These are phyloP conservation scores for Phytopythium boreale DNA, from an alignment of 352 stramenopile species.

Conservation along the genomic window DNA sequence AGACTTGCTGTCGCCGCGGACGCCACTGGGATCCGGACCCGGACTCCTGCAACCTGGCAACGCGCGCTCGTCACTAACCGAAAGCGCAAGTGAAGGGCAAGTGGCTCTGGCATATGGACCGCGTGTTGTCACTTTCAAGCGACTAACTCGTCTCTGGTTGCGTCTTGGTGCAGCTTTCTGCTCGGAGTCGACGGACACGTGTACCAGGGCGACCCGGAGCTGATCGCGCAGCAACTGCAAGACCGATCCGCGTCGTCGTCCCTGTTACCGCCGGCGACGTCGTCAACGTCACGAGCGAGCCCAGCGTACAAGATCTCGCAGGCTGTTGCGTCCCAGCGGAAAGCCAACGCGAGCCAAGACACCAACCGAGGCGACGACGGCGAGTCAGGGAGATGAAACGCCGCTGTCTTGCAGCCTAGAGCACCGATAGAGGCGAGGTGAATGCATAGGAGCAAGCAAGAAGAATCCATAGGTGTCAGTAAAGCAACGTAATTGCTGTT, in stretches of 20 bases:
- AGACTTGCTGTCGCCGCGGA: constrained; percentile 1
- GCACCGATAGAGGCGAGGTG: background rate
- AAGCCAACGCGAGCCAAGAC: background rate
- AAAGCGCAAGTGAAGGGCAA: constrained; percentile 71
- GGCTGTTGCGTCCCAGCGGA: constrained; percentile 18
- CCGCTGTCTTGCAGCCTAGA: background rate
- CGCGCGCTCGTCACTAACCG: constrained; percentile 17
- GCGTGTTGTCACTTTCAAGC: background rate
- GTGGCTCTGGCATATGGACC: background rate
- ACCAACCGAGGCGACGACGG: background rate
- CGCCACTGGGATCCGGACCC: background rate
- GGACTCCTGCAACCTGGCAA: background rate
- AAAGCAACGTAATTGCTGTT: background rate
- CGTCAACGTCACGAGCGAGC: constrained; percentile 25
- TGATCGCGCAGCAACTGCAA: constrained; percentile 45
- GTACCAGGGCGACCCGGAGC: constrained; percentile 71
- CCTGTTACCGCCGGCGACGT: constrained; percentile 1
- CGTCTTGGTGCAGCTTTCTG: constrained; percentile 49
- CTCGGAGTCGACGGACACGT: constrained; percentile 80
- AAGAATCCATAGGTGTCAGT: constrained; percentile 3
- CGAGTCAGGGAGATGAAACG: background rate
- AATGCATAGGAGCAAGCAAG: background rate
- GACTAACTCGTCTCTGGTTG: constrained; percentile 7
- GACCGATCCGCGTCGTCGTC: constrained; percentile 28
- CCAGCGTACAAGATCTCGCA: constrained; percentile 44